Conservation (phyloP, 1,284 basidiomycete genomes). For the Peniophora sp. region DNA sequence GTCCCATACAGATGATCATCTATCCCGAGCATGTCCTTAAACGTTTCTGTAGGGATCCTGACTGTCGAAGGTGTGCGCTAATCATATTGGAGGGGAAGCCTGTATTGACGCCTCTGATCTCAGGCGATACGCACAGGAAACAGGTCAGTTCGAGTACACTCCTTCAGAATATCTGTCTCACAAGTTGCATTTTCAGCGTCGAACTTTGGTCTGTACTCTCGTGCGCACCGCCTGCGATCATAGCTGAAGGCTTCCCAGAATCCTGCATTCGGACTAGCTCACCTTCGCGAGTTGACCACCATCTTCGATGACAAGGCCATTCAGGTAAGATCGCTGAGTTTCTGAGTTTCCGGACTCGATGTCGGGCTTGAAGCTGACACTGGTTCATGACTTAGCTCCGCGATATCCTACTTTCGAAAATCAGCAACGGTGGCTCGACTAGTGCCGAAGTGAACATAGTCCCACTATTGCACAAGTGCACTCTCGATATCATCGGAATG, state of each 20-base stretch:
- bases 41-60: neutral
- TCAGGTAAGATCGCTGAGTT: constrained; percentile 10
- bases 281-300: constrained; percentile 22
- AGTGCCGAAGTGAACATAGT: constrained; percentile 28
- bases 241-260: constrained; percentile 11
- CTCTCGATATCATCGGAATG: constrained; percentile 42
- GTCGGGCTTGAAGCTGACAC: neutral
- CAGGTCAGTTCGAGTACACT: neutral
- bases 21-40: neutral
- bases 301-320: constrained; percentile 24
- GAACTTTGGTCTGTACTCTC: constrained; percentile 2
- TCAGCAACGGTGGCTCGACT: constrained; percentile 5
- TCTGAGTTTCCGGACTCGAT: neutral
- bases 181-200: neutral
- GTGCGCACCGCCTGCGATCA: neutral
- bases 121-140: neutral
- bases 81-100: neutral
- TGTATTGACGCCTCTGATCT: neutral
- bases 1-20: neutral
- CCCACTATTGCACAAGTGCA: constrained; percentile 32
- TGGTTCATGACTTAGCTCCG: constrained; percentile 18
- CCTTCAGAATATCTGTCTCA: neutral
- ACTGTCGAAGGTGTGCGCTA: neutral
- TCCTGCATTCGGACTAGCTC: constrained; percentile 23
- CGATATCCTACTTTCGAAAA: constrained; percentile 13